Conservation (phyloP, 1,139 yeast genomes). For the Saccharomycopsis hybrid region DNA sequence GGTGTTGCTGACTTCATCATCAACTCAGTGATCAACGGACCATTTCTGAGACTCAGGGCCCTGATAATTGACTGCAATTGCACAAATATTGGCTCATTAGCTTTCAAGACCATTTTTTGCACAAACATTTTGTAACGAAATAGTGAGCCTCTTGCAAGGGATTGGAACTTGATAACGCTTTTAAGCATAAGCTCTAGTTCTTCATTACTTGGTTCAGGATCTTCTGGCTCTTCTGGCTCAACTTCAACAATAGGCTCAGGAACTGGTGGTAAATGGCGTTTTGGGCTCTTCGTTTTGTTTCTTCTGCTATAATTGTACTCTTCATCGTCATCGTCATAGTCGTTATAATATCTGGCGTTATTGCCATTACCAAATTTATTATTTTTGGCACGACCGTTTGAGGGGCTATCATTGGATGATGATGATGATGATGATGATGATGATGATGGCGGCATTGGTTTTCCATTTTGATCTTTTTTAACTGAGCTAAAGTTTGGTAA, state of each 20-base stretch:
- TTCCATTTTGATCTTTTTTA: neutral
- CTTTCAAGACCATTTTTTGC: constrained; percentile 49
- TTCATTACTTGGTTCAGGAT: constrained; percentile 16
- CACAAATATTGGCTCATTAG: constrained; percentile 44
- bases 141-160: constrained; percentile 60
- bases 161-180: constrained; percentile 42
- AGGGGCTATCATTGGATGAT: neutral
- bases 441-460: neutral
- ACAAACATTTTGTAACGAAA: constrained; percentile 59
- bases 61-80: constrained; percentile 32
- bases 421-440: too few species aligned
- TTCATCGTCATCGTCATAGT: too few species aligned
- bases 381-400: neutral
- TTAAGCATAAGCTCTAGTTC: constrained; percentile 26
- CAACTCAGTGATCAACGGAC: constrained; percentile 7
- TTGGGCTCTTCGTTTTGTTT: neutral
- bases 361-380: neutral
- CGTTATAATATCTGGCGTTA: too few species aligned
- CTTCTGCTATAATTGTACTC: neutral
- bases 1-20: constrained; percentile 2
- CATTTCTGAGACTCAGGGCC: constrained; percentile 23
- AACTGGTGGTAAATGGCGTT: neutral
- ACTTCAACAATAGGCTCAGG: constrained; percentile 2
- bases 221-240: constrained; percentile 4
- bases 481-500: constrained; percentile 52